Conservation (phyloP, 1,139 yeast genomes). For the Candida sp. region DNA sequence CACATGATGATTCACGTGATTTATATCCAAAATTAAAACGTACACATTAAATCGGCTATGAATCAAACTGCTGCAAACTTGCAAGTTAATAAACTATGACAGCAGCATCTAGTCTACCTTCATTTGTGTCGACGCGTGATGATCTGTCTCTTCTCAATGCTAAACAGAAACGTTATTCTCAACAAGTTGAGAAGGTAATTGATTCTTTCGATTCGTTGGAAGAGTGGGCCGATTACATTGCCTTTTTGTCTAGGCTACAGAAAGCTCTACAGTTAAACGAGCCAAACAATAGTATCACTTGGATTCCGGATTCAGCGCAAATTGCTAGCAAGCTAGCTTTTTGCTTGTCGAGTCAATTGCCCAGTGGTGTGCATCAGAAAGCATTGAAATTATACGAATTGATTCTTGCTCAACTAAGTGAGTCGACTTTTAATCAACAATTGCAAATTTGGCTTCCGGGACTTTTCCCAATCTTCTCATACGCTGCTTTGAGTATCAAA, state of each 20-base stretch:
- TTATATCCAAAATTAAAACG: no score
- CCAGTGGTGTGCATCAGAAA: conserved; percentile 95
- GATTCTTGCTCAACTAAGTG: conserved; percentile 62
- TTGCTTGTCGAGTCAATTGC: conserved; percentile 76
- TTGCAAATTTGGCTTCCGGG: conserved; percentile 86
- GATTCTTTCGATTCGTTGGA: conserved; percentile 78
- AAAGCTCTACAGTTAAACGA: conserved; percentile 53
- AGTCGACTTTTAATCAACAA: conserved; percentile 46
- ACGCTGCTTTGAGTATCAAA: conserved; percentile 85
- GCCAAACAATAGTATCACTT: conserved; percentile 39
- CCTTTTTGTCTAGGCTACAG: conserved; percentile 75
- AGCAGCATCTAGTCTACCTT: neutral
- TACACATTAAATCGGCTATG: neutral
- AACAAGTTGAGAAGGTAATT: conserved; percentile 70
- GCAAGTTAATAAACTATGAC: neutral
- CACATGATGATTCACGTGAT: neutral
- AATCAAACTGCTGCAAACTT: neutral
- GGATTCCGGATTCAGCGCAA: conserved; percentile 37
- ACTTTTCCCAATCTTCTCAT: conserved; percentile 76
- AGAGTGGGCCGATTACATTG: conserved; percentile 99
- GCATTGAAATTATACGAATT: conserved; percentile 72
- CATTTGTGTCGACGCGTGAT: conserved; percentile 5
- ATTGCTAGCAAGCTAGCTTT: conserved; percentile 51
- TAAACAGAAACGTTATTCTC: conserved; percentile 65
- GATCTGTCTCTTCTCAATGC: conserved; percentile 23